Evolutionary conservation across 2,329 filamentous ascomycete species (phyloP).

Genomic region (Rutstroemia sp.): DNA sequence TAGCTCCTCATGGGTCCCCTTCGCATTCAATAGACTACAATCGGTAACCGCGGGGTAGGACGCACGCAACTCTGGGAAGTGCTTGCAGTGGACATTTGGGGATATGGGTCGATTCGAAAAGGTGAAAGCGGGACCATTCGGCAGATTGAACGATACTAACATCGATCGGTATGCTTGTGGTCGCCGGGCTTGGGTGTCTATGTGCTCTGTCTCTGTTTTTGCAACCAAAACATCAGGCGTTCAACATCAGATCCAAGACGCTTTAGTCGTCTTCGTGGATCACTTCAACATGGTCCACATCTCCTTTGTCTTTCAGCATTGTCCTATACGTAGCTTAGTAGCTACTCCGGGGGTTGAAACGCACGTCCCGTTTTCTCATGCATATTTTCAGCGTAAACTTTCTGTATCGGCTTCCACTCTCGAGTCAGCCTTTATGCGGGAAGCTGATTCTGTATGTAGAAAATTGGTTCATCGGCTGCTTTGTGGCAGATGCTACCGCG

Average conservation of each 20-base stretch:
- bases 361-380: background rate
- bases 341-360: constrained; percentile 7
- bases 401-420: background rate
- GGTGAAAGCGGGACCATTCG: constrained; percentile 31
- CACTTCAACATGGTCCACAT: constrained; percentile 60
- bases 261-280: constrained; percentile 49
- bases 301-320: constrained; percentile 29
- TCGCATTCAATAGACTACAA: constrained; percentile 13
- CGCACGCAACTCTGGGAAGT: background rate
- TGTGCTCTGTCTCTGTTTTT: constrained; percentile 71
- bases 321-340: constrained; percentile 6
- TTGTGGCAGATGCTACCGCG: constrained; percentile 5
- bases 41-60: background rate
- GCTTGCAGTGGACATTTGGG: constrained; percentile 12
- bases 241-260: constrained; percentile 69
- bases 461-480: constrained; percentile 3
- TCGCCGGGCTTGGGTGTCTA: constrained; percentile 53
- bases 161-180: constrained; percentile 48
- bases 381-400: background rate
- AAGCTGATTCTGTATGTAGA: background rate
- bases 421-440: background rate
- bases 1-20: constrained; percentile 9
- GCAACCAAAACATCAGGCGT: constrained; percentile 75
- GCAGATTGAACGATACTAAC: constrained; percentile 61
- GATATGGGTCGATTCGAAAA: constrained; percentile 26